phyloP scores from a whole-genome alignment of 257 asterid species.

The Ligustrum vulgare region DNA sequence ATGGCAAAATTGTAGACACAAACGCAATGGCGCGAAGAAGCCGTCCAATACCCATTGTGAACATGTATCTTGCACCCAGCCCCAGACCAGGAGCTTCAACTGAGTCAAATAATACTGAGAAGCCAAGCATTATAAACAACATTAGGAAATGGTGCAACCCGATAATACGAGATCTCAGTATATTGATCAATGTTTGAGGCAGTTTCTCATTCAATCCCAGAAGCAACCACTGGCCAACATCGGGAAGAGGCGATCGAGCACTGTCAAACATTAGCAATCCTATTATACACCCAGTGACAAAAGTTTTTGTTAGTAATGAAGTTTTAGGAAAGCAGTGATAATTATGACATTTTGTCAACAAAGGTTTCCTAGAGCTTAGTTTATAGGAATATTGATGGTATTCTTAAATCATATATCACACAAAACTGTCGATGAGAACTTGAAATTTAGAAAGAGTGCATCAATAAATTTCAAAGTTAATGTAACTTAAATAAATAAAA shows the following conservation, averaged over 20 bases:
- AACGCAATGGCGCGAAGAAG: constrained; percentile 84
- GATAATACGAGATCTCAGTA: constrained; percentile 83
- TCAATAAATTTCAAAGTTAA: not conserved
- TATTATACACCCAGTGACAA: constrained; percentile 23
- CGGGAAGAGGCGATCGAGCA: constrained; percentile 83
- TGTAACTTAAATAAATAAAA: not conserved
- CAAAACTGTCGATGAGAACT: not conserved
- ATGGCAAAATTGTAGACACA: constrained; percentile 89
- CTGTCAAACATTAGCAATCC: constrained; percentile 47
- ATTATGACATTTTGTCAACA: not conserved
- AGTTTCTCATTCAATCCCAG: constrained; percentile 77
- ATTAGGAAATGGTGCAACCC: constrained; percentile 95
- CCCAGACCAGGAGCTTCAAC: constrained; percentile 98
- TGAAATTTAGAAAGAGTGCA: not conserved
- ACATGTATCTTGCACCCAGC: constrained; percentile 88
- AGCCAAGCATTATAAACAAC: constrained; percentile 91
- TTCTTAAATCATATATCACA: not conserved
- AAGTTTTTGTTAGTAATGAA: constrained; percentile 3
- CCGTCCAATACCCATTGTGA: constrained; percentile 96
- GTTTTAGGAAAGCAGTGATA: not conserved
- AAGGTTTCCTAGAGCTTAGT: not conserved
- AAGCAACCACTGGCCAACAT: constrained; percentile 94
- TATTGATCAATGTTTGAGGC: constrained; percentile 58
- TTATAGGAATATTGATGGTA: not conserved
- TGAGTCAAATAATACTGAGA: constrained; percentile 83